A percentile compares a stretch with the other conserved stretches of the same genome.
phyloP scores from a whole-genome alignment of 495 filamentous ascomycete genomes.

The Tetracladium marchalianum region DNA sequence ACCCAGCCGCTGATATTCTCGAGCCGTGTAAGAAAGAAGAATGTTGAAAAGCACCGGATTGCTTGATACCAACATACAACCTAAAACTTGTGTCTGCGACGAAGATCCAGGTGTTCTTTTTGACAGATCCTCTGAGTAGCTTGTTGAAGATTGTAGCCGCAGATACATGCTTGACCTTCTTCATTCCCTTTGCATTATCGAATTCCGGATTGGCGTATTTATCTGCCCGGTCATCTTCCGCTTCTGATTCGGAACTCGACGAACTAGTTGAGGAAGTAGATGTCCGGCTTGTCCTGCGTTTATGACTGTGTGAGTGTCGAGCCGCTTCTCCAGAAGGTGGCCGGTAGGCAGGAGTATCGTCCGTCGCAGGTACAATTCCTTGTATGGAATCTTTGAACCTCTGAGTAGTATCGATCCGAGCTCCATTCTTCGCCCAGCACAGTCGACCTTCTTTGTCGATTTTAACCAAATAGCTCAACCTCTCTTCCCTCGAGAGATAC shows the following conservation, averaged over 20 bases:
- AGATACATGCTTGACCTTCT: slow-evolving; percentile 57
- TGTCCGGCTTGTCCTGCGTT: not conserved
- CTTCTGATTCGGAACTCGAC: slow-evolving; percentile 9
- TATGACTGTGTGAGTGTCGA: not conserved
- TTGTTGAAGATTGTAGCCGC: slow-evolving; percentile 61
- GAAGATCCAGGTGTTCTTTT: slow-evolving; percentile 85
- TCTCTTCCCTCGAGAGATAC: slow-evolving; percentile 64
- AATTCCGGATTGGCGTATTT: slow-evolving; percentile 45
- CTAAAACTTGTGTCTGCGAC: slow-evolving; percentile 80
- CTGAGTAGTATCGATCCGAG: slow-evolving; percentile 63
- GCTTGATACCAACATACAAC: slow-evolving; percentile 82
- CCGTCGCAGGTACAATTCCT: slow-evolving; percentile 61
- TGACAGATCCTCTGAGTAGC: slow-evolving; percentile 57
- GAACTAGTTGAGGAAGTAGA: slow-evolving; percentile 1
- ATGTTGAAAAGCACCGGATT: slow-evolving; percentile 82
- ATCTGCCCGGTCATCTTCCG: slow-evolving; percentile 26
- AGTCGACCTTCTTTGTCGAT: slow-evolving; percentile 58
- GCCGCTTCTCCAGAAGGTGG: slow-evolving; percentile 8
- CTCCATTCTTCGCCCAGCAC: slow-evolving; percentile 72
- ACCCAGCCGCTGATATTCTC: slow-evolving; percentile 71
- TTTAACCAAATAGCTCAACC: slow-evolving; percentile 60
- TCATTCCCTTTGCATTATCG: slow-evolving; percentile 43
- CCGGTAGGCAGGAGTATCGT: slow-evolving; percentile 37
- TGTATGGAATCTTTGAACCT: slow-evolving; percentile 69
- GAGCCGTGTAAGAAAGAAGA: slow-evolving; percentile 76